Evolutionary conservation across 805 yeast species (phyloP).

Genomic region (Komagataella kurtzmanii): DNA sequence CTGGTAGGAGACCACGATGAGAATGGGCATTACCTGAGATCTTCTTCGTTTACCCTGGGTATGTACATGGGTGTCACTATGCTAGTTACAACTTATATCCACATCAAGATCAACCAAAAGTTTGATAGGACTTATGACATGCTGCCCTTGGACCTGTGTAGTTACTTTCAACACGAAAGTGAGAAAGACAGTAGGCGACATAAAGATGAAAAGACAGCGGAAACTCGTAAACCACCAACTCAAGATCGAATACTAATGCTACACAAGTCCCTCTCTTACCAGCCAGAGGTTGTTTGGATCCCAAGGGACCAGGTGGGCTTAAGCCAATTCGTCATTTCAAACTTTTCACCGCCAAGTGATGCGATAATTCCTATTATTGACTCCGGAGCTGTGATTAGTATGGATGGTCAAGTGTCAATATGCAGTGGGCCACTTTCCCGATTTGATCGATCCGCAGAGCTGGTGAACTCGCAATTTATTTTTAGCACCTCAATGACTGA

Average conservation of each 20-base stretch:
- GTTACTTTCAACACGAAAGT: neutral
- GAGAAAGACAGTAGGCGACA: neutral
- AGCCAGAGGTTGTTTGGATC: constrained; percentile 12
- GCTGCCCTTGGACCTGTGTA: constrained; percentile 20
- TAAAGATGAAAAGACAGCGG: constrained; percentile 3
- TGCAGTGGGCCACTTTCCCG: neutral
- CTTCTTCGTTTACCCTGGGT: constrained; percentile 32
- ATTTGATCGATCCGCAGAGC: neutral
- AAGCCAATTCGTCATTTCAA: neutral
- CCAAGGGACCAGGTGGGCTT: constrained; percentile 13
- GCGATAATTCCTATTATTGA: neutral
- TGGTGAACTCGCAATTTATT: neutral
- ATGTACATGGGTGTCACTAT: constrained; percentile 37
- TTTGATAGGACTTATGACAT: constrained; percentile 22
- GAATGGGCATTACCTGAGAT: constrained; percentile 8
- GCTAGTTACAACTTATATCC: constrained; percentile 41
- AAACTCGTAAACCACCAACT: neutral
- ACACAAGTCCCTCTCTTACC: constrained; percentile 12
- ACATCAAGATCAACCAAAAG: constrained; percentile 33
- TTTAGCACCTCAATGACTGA: neutral
- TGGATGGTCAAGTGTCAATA: neutral
- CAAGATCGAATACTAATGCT: constrained; percentile 3
- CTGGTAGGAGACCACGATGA: constrained; percentile 39
- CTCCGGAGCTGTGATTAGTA: neutral
- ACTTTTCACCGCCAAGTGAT: neutral